phyloP scores from a whole-genome alignment of 2,329 filamentous ascomycete species.

The Trichoderma aggressivum region DNA sequence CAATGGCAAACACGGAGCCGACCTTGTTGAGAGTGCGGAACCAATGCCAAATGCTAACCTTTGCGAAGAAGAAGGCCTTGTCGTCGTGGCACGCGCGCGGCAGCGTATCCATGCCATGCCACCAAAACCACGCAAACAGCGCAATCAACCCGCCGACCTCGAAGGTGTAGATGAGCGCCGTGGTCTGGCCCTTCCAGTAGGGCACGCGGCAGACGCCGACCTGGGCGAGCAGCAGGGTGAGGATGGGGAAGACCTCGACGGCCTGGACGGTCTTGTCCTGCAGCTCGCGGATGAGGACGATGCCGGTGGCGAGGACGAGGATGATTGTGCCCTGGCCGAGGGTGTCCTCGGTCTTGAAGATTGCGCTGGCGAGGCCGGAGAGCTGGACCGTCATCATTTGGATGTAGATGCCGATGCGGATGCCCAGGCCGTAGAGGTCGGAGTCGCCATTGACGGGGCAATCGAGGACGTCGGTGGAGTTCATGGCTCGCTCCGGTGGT shows the following conservation, averaged over 20 bases:
- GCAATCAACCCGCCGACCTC: conserved; percentile 23
- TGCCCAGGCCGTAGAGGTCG: conserved; percentile 30
- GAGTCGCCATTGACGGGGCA: conserved; percentile 25
- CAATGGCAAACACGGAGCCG: conserved; percentile 20
- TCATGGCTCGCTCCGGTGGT: not conserved
- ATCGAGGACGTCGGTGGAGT: not conserved
- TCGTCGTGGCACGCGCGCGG: conserved; percentile 23
- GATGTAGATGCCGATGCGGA: conserved; percentile 30
- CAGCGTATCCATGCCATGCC: conserved; percentile 26
- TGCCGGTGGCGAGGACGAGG: conserved; percentile 24
- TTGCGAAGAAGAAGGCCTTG: conserved; percentile 30
- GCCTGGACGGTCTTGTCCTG: conserved; percentile 17
- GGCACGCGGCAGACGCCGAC: conserved; percentile 23
- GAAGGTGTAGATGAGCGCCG: conserved; percentile 22
- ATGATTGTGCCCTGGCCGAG: conserved; percentile 25
- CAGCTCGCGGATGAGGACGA: conserved; percentile 21
- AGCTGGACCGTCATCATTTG: conserved; percentile 28
- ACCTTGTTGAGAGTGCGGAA: conserved; percentile 28
- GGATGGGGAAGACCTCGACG: conserved; percentile 26
- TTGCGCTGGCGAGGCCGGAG: conserved; percentile 22
- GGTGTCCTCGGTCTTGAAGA: conserved; percentile 23
- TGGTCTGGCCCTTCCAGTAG: conserved; percentile 17
- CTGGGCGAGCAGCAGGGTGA: conserved; percentile 25
- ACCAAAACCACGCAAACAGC: conserved; percentile 27
- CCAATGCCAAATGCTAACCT: conserved; percentile 29